Evolutionary conservation across 768 basidiomycete species (phyloP).

Genomic region (Zangia roseola): DNA sequence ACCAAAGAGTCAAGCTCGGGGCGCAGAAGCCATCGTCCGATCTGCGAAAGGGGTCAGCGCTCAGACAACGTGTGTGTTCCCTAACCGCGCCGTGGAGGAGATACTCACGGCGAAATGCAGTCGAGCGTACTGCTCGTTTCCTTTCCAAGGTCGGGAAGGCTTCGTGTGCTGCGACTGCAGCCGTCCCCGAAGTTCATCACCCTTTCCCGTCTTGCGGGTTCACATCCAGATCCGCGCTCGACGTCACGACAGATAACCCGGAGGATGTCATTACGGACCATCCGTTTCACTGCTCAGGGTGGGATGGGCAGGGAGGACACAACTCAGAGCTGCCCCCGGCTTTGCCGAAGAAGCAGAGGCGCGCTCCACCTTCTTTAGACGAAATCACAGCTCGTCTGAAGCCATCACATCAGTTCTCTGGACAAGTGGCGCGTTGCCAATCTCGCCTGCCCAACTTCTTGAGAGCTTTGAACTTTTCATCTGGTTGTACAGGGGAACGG

Average conservation of each 20-base stretch:
- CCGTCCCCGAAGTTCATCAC: slow-evolving; percentile 63
- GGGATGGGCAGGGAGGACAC: slow-evolving; percentile 72
- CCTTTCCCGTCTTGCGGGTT: slow-evolving; percentile 68
- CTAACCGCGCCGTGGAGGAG: background rate
- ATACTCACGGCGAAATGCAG: slow-evolving; percentile 33
- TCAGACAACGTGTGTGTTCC: slow-evolving; percentile 62
- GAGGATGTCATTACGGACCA: background rate
- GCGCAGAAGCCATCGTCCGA: slow-evolving; percentile 50
- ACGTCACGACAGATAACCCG: slow-evolving; percentile 36
- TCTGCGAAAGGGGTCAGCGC: slow-evolving; percentile 71
- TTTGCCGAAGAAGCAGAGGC: slow-evolving; percentile 11
- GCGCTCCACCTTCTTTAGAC: slow-evolving; percentile 64
- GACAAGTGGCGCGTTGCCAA: slow-evolving; percentile 16
- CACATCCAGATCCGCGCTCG: slow-evolving; percentile 61
- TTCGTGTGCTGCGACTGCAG: slow-evolving; percentile 57
- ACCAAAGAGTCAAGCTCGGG: slow-evolving; percentile 47
- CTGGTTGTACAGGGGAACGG: slow-evolving; percentile 18
- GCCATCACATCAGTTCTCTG: slow-evolving; percentile 18
- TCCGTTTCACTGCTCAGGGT: slow-evolving; percentile 16
- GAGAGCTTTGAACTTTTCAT: slow-evolving; percentile 7
- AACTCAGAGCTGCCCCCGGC: slow-evolving; percentile 4
- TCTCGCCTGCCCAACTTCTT: slow-evolving; percentile 37
- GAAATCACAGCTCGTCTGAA: slow-evolving; percentile 67
- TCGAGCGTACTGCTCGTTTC: slow-evolving; percentile 73
- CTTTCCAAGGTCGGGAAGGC: slow-evolving; percentile 71